Evolutionary conservation across 192 early-diverging fungal species (phyloP).

Genomic region (Coemansia sp.): DNA sequence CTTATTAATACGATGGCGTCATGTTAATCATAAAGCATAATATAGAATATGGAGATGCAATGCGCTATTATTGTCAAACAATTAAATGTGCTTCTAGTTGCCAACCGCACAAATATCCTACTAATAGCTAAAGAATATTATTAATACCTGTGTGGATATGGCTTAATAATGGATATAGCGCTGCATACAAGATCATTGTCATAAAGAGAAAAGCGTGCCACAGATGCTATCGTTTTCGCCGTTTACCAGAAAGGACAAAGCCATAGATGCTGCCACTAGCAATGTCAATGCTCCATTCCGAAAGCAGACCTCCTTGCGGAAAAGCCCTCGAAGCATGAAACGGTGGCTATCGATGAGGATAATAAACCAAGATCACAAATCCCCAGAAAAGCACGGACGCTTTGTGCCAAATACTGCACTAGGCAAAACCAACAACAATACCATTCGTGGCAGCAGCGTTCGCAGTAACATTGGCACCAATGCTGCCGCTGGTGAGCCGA

Average conservation of each 20-base stretch:
- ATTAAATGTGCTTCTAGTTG: not conserved
- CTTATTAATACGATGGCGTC: not conserved
- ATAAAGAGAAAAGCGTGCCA: not conserved
- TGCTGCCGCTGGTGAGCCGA: not conserved
- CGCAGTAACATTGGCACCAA: not conserved
- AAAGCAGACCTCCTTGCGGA: not conserved
- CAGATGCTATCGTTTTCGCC: conserved; percentile 11
- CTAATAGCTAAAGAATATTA: not conserved
- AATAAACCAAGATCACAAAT: conserved; percentile 10
- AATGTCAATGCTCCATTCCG: not conserved
- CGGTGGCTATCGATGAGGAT: conserved; percentile 41
- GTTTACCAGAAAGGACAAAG: conserved; percentile 4
- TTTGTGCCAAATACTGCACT: not conserved
- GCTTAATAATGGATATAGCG: not conserved
- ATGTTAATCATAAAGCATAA: not conserved
- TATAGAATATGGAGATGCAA: not conserved
- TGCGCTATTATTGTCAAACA: not conserved
- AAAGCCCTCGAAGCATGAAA: conserved; percentile 29
- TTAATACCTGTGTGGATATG: not conserved
- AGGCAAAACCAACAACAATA: not conserved
- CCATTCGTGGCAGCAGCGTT: not conserved
- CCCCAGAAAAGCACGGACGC: not conserved
- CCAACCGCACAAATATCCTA: not conserved
- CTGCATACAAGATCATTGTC: not conserved
- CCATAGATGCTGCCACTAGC: not conserved